Base-by-base conservation (phyloP, 164 flowering plant genomes). In the Hamamelis virginiana region DNA sequence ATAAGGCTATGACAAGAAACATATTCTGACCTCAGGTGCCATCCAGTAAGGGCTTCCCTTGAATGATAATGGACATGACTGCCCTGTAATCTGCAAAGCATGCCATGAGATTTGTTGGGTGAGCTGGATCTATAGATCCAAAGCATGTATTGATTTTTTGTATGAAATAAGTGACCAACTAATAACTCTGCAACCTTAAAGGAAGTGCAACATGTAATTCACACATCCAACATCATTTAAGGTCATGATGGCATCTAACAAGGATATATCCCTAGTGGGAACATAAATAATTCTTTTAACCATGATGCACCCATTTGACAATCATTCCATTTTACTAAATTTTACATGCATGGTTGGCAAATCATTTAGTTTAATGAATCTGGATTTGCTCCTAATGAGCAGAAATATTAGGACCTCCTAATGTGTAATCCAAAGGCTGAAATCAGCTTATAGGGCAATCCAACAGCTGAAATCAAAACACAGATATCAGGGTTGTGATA, bases 1-100 rank as follows among this genome's bases (percentile, higher is more conserved):
- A 60, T 16, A 46, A 64, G 1, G 26, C 43, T 16, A 27, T 33
- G 59, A 51, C 21, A 43, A 50, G 19, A 62, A 66, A 67, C 61
- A 65, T 23, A 46, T 44, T 38, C 80, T 51, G 15, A 92, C 98
- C 98, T 92, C 98, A 74, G 98, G 98, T 51, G 98, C 98, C 96
- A 91, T 91, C 98, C 96, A 92, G 76, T 92, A 89, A 28, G 98
- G 98, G 74, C 92, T 91, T 66, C 94, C 98, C 76, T 88, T 86
- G 75, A 89, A 86, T 51, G 95, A 90, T 55, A 90, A 75, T 28
- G 97, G 96, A 75, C 97, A 86, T 50, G 97, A 80, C 66, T 88
- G 96, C 52, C 92, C 94, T 23, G 88, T 79, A 27, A 93, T 90
- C 98, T 93, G 88, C 72, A 80, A 60, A 69, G 45, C 53, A 64